Conservation (phyloP, 2,329 filamentous ascomycete species). For the Trichoderma citrinoviride region DNA sequence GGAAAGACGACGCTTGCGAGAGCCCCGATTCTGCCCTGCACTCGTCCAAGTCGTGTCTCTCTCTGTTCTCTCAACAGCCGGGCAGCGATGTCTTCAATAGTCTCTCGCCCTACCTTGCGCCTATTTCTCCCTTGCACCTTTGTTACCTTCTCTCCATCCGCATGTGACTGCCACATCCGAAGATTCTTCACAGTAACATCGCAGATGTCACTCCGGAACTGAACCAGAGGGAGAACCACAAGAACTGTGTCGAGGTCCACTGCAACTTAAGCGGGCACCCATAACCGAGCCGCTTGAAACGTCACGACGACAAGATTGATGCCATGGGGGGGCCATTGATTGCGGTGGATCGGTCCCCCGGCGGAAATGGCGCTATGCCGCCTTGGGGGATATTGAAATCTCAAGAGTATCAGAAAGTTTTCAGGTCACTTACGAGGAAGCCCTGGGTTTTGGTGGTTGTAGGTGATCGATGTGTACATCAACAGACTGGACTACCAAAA, state of each 20-base stretch:
- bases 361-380: not conserved
- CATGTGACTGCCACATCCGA: too few relatives aligned
- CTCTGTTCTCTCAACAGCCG: not conserved
- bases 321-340: not conserved
- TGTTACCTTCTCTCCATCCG: too few relatives aligned
- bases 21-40: not conserved
- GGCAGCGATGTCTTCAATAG: not conserved
- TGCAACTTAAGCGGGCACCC: not conserved
- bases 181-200: too few relatives aligned
- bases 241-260: not conserved
- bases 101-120: not conserved
- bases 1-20: not conserved
- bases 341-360: constrained; percentile 6
- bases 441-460: too few relatives aligned
- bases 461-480: not conserved
- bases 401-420: not conserved
- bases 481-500: not conserved
- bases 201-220: too few relatives aligned
- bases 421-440: not conserved
- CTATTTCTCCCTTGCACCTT: not conserved
- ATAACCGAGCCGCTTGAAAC: constrained; percentile 2
- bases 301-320: not conserved
- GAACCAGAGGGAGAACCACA: not conserved
- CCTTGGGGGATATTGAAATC: not conserved
- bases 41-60: too few relatives aligned